phyloP scores from a whole-genome alignment of 2,329 filamentous ascomycete genomes.

The Cladosporium halotolerans region DNA sequence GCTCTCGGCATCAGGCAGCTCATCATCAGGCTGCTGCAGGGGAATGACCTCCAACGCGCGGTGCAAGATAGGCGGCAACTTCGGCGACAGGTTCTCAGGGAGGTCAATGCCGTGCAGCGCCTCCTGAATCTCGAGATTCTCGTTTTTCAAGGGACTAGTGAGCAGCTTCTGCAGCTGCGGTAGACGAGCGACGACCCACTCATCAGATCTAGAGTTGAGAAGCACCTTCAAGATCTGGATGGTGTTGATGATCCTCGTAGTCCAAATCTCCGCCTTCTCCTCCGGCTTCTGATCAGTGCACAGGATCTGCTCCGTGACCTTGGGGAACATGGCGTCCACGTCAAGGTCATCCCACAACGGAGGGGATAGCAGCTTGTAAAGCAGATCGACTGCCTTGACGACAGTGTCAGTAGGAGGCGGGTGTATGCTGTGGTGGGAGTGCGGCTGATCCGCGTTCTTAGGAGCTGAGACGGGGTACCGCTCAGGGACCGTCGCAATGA shows the following conservation, averaged over 20 bases:
- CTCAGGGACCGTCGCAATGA: constrained; percentile 85
- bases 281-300: constrained; percentile 59
- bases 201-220: constrained; percentile 77
- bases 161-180: constrained; percentile 75
- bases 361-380: constrained; percentile 78
- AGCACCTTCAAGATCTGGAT: constrained; percentile 88
- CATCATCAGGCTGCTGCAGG: constrained; percentile 67
- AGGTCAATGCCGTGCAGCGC: constrained; percentile 73
- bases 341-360: constrained; percentile 90
- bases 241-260: constrained; percentile 86
- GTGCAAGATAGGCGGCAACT: constrained; percentile 66
- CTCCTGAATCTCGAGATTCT: constrained; percentile 88
- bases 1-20: constrained; percentile 60
- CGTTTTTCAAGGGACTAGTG: constrained; percentile 81
- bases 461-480: constrained; percentile 66
- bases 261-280: constrained; percentile 60
- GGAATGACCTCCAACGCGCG: constrained; percentile 86
- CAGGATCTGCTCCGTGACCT: constrained; percentile 79
- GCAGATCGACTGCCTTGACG: constrained; percentile 73
- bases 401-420: constrained; percentile 65
- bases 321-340: constrained; percentile 75
- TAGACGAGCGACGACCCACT: constrained; percentile 81
- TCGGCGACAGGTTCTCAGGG: constrained; percentile 55
- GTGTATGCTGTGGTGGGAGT: constrained; percentile 45
- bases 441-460: constrained; percentile 47